These are phyloP conservation scores for Ophiocordyceps camponoti-saundersi DNA, from an alignment of 2,329 filamentous ascomycete species.

Conservation along the genomic window DNA sequence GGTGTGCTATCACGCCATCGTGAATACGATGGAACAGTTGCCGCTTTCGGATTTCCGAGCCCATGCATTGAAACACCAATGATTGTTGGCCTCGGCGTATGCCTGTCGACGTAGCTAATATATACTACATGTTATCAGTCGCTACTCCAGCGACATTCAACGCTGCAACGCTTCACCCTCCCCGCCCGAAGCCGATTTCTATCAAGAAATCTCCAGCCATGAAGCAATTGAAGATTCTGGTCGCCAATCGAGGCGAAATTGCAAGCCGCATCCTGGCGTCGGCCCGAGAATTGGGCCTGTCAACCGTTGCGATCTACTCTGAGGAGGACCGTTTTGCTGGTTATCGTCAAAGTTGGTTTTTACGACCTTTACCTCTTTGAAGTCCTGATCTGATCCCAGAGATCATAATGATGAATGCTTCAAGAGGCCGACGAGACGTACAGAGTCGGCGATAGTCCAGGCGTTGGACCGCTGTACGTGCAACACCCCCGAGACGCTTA, in stretches of 20 bases:
- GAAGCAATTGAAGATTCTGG: background rate
- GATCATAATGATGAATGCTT: background rate
- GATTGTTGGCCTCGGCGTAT: background rate
- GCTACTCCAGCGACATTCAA: background rate
- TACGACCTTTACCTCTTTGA: no score
- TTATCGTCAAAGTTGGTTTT: background rate
- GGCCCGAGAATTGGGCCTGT: background rate
- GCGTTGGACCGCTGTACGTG: background rate
- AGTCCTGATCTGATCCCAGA: no score
- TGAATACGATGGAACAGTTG: background rate
- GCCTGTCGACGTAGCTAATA: background rate
- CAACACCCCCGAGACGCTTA: no score
- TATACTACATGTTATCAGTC: background rate
- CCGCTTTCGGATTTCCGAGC: background rate
- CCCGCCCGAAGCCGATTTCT: no score
- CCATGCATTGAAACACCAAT: background rate
- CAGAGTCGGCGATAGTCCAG: background rate
- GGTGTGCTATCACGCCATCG: background rate
- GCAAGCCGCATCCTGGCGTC: background rate
- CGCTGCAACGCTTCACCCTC: background rate
- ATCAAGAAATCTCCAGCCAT: background rate
- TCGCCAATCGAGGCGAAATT: constrained; percentile 1
- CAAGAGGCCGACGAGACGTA: background rate
- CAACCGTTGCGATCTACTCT: background rate
- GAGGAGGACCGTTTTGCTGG: background rate